Conservation (phyloP, 2,329 filamentous ascomycete genomes). For the Nemania sp. region DNA sequence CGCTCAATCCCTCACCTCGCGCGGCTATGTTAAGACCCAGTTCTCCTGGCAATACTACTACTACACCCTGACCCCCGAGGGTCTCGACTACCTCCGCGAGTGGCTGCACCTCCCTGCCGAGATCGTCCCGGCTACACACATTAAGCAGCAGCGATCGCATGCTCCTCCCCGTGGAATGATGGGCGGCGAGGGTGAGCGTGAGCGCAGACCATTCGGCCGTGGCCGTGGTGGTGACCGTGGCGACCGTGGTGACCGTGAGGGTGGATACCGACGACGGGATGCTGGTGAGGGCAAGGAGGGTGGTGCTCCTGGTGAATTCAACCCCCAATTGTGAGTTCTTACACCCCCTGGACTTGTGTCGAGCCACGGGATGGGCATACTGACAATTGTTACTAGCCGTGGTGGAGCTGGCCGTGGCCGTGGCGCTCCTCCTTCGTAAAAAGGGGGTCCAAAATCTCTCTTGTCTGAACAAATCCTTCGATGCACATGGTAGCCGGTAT, state of each 20-base stretch:
- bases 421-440: constrained; percentile 78
- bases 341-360: constrained; percentile 22
- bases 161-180: constrained; percentile 99
- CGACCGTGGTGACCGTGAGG: constrained; percentile 80
- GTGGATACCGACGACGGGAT: constrained; percentile 92
- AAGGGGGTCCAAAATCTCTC: constrained; percentile 55
- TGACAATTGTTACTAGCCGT: constrained; percentile 66
- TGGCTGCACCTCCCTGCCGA: constrained; percentile 99
- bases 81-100: constrained; percentile 99
- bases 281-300: constrained; percentile 90
- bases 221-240: constrained; percentile 76
- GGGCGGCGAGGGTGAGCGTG: constrained; percentile 85
- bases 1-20: constrained; percentile 96
- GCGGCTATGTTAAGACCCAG: constrained; percentile 99
- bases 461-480: constrained; percentile 55
- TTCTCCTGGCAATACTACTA: constrained; percentile 99
- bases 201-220: constrained; percentile 86
- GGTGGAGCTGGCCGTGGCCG: constrained; percentile 91
- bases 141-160: constrained; percentile 99
- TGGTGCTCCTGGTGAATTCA: constrained; percentile 90
- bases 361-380: constrained; percentile 25
- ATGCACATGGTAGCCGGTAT: constrained; percentile 50
- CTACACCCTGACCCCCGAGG: constrained; percentile 99
- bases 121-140: constrained; percentile 99
- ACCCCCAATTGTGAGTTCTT: constrained; percentile 87